Conservation (phyloP, 2,329 filamentous ascomycete genomes). For the Ophiostoma perfectum region DNA sequence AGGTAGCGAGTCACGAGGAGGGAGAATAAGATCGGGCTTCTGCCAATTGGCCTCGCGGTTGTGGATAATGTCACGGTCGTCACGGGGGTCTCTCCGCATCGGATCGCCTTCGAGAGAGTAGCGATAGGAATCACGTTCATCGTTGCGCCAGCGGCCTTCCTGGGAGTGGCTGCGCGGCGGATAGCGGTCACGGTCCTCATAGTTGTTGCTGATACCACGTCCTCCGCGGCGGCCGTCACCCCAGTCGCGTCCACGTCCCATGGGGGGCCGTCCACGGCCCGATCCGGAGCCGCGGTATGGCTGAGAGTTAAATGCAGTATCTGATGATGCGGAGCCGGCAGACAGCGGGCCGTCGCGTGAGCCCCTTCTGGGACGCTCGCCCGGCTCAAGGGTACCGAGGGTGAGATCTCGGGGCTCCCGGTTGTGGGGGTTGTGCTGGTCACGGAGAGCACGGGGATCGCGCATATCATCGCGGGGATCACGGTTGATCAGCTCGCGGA, state of each 20-base stretch:
- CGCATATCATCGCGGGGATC: constrained; percentile 7
- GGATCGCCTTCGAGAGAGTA: constrained; percentile 35
- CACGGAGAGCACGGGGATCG: constrained; percentile 52
- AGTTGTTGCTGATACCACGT: constrained; percentile 41
- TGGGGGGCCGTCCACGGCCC: constrained; percentile 43
- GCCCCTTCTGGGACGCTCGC: constrained; percentile 58
- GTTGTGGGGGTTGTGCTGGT: constrained; percentile 51
- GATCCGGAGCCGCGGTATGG: constrained; percentile 54
- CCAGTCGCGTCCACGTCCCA: constrained; percentile 40
- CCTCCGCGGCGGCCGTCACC: constrained; percentile 46
- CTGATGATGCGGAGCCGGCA: constrained; percentile 64
- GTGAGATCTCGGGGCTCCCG: constrained; percentile 48
- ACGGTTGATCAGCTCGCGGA: constrained; percentile 30
- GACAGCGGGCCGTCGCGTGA: constrained; percentile 70
- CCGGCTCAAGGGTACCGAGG: constrained; percentile 58
- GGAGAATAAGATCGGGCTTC: constrained; percentile 48
- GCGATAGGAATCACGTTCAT: constrained; percentile 46
- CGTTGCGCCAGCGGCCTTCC: constrained; percentile 54
- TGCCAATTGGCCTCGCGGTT: constrained; percentile 45
- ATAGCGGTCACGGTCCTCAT: constrained; percentile 59
- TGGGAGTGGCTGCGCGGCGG: constrained; percentile 60
- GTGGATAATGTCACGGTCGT: constrained; percentile 49
- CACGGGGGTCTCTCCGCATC: constrained; percentile 37
- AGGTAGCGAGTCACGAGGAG: constrained; percentile 42
- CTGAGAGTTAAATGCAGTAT: constrained; percentile 54